Base-by-base conservation (phyloP, 2,329 filamentous ascomycete genomes). In the Tolypocladium amazonense region DNA sequence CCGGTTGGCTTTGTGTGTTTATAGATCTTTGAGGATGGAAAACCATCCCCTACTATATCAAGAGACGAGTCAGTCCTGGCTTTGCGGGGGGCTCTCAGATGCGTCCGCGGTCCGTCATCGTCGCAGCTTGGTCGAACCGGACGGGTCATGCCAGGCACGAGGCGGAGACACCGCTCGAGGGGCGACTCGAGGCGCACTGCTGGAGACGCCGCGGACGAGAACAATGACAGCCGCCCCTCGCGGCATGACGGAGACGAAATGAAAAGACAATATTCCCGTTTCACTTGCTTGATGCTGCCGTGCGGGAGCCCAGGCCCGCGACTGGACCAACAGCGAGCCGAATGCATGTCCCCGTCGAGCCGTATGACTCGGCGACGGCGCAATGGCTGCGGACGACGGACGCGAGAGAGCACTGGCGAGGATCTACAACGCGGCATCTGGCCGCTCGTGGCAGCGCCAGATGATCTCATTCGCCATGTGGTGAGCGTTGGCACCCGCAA, bases 1-100 rank as follows among this genome's bases (percentile, higher is more conserved):
- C 64, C 63, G 61, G 58, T 60, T 66, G 64, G 66, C 65, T 69
- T 68, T 68, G 62, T 74, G 60, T 75, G 64, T 76, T 65, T 73
- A 72, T 74, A 75, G 72, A 73, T 76, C 77, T 77, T 77, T 73
- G 71, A 75, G 70, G 71, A 71, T 75, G 71, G 73, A 75, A 70
- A 72, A 77, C 72, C 71, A 74, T 71, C 70, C 71, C 76, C 70
- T 72, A 66, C 66, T 65, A 70, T 70, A 71, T 73, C 74, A 75
- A 76, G 73, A 76, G 70, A 73, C 62, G 64, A 66, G 68, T 62
- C 62, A 53, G 52, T 27, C n/a, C 23, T 56, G 50, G 53, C 41
- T 37, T 45, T 50, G 25, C 18, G 25, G 27, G 50, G 52, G 39
- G 27, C 1, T 1, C 18, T 50, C 39, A 9, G 20, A 20, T 38